Base-by-base conservation (phyloP, 75 land plant genomes). In the Pinus tabuliformis region DNA sequence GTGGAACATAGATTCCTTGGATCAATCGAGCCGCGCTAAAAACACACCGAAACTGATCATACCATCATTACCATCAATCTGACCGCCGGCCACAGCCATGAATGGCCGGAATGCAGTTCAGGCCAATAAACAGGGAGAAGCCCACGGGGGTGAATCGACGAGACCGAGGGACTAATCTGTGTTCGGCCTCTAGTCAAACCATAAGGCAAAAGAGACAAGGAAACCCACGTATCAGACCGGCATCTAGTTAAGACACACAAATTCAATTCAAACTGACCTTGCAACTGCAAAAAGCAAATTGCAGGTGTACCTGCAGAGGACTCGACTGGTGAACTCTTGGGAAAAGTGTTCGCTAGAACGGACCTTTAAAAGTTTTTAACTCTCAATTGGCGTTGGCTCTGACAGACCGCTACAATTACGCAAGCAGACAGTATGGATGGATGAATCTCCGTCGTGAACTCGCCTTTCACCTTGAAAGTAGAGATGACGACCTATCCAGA, bases 51-150 rank as follows among this genome's bases (percentile, higher is more conserved):
- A 33, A 6, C 68, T 36, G 16, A 64, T 33, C 36, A 39, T 20
- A 42, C n/a, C 72, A 68, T 68, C 22, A 68, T 68, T 20, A 68
- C 42, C 3, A n/a, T n/a, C 17, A 8, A 68, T 49, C 9, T 18
- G 42, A 42, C 52, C 49, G 13, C 24, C n/a, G n/a, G 52, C 72
- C 72, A 64, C 28, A 64, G 37, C 68, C 42, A 64, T 64, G 68
- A 33, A 16, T 37, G n/a, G n/a, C 72, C 11, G 72, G 22, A 68
- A n/a, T 9, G 24, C 42, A 12, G 72, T 42, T 16, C 71, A 68
- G 12, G n/a, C 37, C 0, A 6, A 36, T 17, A 64, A 36, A 64
- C 20, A 12, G 9, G 54, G 12, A 68, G n/a, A 39, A 37, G 18
- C 54, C 24, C 72, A 68, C 45, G n/a, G 21, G 49, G 49, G 20